Base-by-base conservation (phyloP, 1,284 basidiomycete genomes). In the Pseudozyma sp. region DNA sequence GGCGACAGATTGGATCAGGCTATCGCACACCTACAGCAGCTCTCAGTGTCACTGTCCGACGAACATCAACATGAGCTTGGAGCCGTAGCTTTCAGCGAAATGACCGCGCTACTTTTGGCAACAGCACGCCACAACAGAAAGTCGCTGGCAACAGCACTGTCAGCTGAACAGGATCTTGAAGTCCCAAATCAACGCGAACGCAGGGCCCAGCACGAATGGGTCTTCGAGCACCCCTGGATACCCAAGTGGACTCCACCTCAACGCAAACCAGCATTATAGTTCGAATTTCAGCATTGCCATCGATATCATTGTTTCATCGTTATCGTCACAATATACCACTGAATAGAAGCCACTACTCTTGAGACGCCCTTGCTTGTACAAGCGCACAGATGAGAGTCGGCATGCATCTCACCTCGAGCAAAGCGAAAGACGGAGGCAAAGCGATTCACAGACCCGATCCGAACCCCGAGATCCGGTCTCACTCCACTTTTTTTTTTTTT, bases 161-260 rank as follows among this genome's bases (percentile, higher is more conserved):
- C 13, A n/a, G n/a, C 40, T n/a, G 30, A 24, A 44, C n/a, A 3
- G 11, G 10, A 30, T 19, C 30, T n/a, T n/a, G n/a, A n/a, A n/a
- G n/a, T n/a, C n/a, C n/a, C 16, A 34, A 37, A 24, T 10, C 34
- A 37, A 52, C 11, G 7, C 31, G 31, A 17, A 6, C n/a, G 17
- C 19, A 33, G 30, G 33, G 34, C 6, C 16, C 34, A 51, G 11
- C 30, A 7, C 5, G 35, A 33, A 33, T 55, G 40, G 52, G 30
- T 37, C 11, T 60, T 60, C n/a, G 67, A 69, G 37, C 60, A 69
- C 24, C 67, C 67, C 33, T 69, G 67, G 67, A 56, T 69, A 16
- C 67, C 67, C 19, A 63, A 53, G 37, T 69, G 67, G 67, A 19
- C 7, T 10, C 43, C 42, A 6, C 10, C 13, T 24, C 2, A 24